Percentiles rank a stretch among this genome's conserved stretches.
Evolutionary conservation across 305 asterid genomes (phyloP).

Genomic region (Fraxinus sp.): DNA sequence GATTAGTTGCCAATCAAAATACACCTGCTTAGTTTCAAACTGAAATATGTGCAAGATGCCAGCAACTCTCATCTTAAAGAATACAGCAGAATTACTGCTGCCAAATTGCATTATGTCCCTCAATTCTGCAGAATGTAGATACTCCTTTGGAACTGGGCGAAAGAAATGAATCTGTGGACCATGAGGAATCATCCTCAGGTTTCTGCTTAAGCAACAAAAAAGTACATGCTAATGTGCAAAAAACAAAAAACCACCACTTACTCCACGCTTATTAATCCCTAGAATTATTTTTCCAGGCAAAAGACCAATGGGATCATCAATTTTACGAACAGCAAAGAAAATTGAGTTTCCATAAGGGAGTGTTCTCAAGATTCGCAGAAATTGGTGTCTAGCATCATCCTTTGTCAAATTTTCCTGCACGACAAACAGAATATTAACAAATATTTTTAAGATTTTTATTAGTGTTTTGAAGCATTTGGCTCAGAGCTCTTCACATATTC

Average conservation of each 20-base stretch:
- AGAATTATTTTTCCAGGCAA: constrained; percentile 85
- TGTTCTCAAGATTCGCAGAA: constrained; percentile 82
- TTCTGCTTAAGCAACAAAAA: background rate
- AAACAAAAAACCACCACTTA: constrained; percentile 33
- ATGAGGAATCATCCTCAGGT: constrained; percentile 29
- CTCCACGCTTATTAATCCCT: constrained; percentile 99
- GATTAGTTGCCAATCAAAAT: constrained; percentile 6
- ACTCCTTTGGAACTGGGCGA: constrained; percentile 98
- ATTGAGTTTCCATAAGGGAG: constrained; percentile 97
- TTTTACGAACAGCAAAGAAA: constrained; percentile 93
- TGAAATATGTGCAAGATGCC: constrained; percentile 96
- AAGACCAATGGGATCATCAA: constrained; percentile 97
- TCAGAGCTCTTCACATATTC: background rate
- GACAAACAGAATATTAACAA: constrained; percentile 9
- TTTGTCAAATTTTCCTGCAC: constrained; percentile 80
- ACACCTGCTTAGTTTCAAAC: constrained; percentile 86
- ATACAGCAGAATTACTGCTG: constrained; percentile 95
- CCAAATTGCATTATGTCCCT: constrained; percentile 99
- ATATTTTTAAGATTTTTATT: background rate
- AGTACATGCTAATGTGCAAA: constrained; percentile 7
- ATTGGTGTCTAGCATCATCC: constrained; percentile 96
- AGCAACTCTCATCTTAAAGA: constrained; percentile 99
- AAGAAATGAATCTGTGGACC: constrained; percentile 83
- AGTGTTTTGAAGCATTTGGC: background rate
- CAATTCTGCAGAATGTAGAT: constrained; percentile 92